Evolutionary conservation across 2,329 filamentous ascomycete species (phyloP), one percentile per base, ranked within the genome.

Genomic region (Penicillium sp.): DNA sequence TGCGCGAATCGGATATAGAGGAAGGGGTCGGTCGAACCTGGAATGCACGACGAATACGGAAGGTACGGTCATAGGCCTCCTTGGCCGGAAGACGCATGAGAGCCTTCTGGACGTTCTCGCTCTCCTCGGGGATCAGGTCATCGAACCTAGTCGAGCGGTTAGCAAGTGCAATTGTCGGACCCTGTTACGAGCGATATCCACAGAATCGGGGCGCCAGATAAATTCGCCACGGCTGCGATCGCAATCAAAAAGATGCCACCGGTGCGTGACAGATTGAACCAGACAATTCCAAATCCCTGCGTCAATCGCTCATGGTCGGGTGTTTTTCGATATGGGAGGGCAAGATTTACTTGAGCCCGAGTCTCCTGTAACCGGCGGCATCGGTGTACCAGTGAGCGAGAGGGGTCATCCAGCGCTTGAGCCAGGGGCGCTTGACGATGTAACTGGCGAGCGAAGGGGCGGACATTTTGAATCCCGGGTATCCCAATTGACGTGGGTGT

Each of bases 31-130:
- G 41, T 56, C 70, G 58, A 76, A 88, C 85, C 81, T 99, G 93
- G 76, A 95, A 85, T 66, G 93, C 92, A 76, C 93, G 86, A 77
- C 93, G 89, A 75, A 99, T 83, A 69, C 93, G 91, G 86, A 90
- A 99, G 72, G 97, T 84, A 72, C 93, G 92, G 79, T 99, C 93
- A 78, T 97, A 97, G 66, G 86, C 81, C 72, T 93, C 89, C 80
- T 95, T 89, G 66, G 89, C 81, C 50, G 88, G 83, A 56, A 99
- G 87, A 72, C 93, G 89, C 81, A 88, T 88, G 68, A 99, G 82
- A 57, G 93, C 93, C 64, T 86, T 81, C 74, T 93, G 86, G 66
- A 95, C 89, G 50, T 80, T 76, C 65, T 93, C 88, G 79, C 81
- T 87, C 78, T 99, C 93, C 76, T 99, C 93, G 71, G 88, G 83